Evolutionary conservation across 352 stramenopile genomes (phyloP).

Genomic region (Phytopythium sindhum): DNA sequence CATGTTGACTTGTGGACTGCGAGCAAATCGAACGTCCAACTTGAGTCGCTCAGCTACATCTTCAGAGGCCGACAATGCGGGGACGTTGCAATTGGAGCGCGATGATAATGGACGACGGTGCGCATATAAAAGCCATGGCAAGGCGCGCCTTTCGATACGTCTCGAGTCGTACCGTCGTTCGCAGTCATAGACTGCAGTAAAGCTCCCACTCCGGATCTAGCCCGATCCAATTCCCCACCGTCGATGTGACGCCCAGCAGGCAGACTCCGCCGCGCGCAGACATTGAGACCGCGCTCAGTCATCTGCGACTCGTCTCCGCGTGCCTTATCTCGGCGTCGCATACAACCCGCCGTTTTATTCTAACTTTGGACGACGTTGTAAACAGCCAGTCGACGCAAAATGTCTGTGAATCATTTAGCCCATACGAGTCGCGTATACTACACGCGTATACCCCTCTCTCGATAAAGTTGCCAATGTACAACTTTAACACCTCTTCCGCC

Average conservation of each 20-base stretch:
- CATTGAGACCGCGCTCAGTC: too few relatives aligned
- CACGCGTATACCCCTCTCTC: background rate
- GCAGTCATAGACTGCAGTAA: background rate
- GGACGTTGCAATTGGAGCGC: background rate
- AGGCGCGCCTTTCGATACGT: background rate
- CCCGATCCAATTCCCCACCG: background rate
- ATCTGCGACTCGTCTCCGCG: too few relatives aligned
- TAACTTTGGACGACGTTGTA: too few relatives aligned
- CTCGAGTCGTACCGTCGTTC: background rate
- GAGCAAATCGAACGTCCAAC: background rate
- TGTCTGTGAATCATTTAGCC: background rate
- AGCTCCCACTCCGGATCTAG: background rate
- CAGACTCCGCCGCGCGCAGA: too few relatives aligned
- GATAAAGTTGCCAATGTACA: background rate
- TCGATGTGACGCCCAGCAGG: background rate
- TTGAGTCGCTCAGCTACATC: too few relatives aligned
- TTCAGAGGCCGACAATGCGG: background rate
- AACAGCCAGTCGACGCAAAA: too few relatives aligned
- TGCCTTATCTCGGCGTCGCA: too few relatives aligned
- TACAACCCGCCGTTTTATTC: too few relatives aligned
- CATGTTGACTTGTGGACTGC: background rate
- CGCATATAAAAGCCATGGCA: background rate
- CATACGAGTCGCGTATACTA: background rate
- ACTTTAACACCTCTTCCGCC: background rate
- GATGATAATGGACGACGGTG: background rate